Evolutionary conservation across 371 early-diverging fungal genomes (phyloP), one percentile per base, ranked within the genome.

Genomic region (Mortierella sp.): DNA sequence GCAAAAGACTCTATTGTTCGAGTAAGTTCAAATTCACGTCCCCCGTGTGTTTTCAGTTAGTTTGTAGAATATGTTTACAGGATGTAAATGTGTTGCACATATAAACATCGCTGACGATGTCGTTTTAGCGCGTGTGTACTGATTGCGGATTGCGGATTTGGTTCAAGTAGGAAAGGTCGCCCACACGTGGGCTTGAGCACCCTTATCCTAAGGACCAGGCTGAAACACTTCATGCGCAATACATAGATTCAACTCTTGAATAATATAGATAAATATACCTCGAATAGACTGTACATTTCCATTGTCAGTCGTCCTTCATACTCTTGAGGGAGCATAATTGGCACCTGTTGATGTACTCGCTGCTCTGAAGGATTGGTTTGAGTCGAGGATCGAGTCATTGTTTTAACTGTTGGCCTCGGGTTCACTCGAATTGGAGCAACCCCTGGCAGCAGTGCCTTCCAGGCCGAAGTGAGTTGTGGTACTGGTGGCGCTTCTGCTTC

Each of bases 221-320:
- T 34, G n/a, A 19, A 32, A 22, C 6, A 13, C 8, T 31, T 32
- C 35, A 6, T 3, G 19, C 49, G n/a, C 10, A 34, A 66, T 15
- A 31, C 40, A 1, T 15, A 59, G 28, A 59, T 12, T n/a, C 59
- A 22, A 40, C 42, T 19, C 22, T 37, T 23, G 42, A 53, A 40
- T 42, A 23, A 13, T 53, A 23, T 9, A 40, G n/a, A 29, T 1
- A 28, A 47, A 63, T 54, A 56, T 70, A 79, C 80, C 74, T 79
- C 80, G 56, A 79, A 79, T 7, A 79, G 64, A 32, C 74, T 74
- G 60, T 73, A 70, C 80, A 79, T 79, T 22, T 79, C 74, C 80
- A 74, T 79, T 0, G 80, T 69, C 42, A 79, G 64, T 29, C 70
- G 70, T 7, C 42, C 74, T 42, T 79, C 74, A 4, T 56, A 35